Evolutionary conservation across 1,284 basidiomycete genomes (phyloP), one percentile per base, ranked within the genome.

Genomic region (Athelia sp.): DNA sequence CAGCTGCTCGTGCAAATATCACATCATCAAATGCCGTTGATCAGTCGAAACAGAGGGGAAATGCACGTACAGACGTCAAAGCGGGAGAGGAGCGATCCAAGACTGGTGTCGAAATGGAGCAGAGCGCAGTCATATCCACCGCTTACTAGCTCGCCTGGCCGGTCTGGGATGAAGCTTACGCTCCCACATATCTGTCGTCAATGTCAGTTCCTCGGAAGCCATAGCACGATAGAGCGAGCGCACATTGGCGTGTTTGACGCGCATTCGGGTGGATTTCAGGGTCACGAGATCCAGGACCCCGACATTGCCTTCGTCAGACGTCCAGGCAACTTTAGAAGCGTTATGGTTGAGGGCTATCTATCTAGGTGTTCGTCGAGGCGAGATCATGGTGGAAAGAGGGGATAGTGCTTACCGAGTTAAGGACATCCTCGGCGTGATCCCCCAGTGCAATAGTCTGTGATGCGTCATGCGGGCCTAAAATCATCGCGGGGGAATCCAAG

Each of bases 41-140:
- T n/a, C n/a, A n/a, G n/a, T n/a, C n/a, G n/a, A 43, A 47, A 44
- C 50, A 31, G 26, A 17, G n/a, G 1, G 13, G 21, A 29, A 49
- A 34, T 22, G 15, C 13, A 60, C 75, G 29, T 52, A 88, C 88
- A 58, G 44, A 90, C 71, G 58, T 83, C 75, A 44, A 74, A 68
- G 32, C 72, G 72, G 3, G 86, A 85, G 36, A 88, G 65, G 2
- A 79, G 48, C 15, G 67, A 77, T n/a, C 79, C 75, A 63, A 79
- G 78, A 10, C 60, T 57, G 53, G 74, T 76, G 57, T 90, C 85
- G 57, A 81, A 83, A 58, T 90, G 88, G 13, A 87, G 61, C 22
- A 91, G 57, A 2, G 73, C 67, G 42, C 73, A 78, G 56, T 91
- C 89, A 57, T 87, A 91, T 2, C 89, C 88, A 6, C 80, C 86